phyloP scores from a whole-genome alignment of 179 eudicot genomes.

The Spergularia azorica region DNA sequence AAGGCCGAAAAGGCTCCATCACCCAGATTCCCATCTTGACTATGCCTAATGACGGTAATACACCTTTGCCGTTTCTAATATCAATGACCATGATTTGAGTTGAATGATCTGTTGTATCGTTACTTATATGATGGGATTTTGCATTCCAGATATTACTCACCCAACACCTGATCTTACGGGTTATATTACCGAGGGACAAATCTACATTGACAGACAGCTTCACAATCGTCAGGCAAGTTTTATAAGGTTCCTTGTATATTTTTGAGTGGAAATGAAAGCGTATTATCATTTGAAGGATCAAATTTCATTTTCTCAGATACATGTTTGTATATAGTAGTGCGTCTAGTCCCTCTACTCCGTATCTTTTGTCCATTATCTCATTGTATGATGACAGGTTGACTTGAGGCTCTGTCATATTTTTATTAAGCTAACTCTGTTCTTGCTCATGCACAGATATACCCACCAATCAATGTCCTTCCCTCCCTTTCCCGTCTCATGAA shows the following conservation, averaged over 20 bases:
- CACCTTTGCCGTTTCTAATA: neutral
- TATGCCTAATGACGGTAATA: conserved; percentile 96
- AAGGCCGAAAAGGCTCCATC: conserved; percentile 94
- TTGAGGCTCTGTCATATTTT: neutral
- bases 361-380: neutral
- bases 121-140: conserved; percentile 14
- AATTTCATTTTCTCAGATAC: neutral
- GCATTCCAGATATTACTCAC: conserved; percentile 85
- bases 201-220: conserved; percentile 95
- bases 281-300: neutral
- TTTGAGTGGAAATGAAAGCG: neutral
- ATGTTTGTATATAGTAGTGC: neutral
- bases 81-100: neutral
- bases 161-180: conserved; percentile 99
- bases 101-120: neutral
- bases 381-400: neutral
- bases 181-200: conserved; percentile 98
- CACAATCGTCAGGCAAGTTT: conserved; percentile 83
- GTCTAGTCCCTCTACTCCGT: neutral
- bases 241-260: neutral
- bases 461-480: conserved; percentile 98
- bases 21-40: conserved; percentile 97
- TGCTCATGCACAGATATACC: conserved; percentile 69
- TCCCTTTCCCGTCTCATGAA: conserved; percentile 97
- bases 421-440: neutral